Evolutionary conservation across 1,139 yeast species (phyloP), one percentile per base, ranked within the genome.

Genomic region (Lodderomyces parapsilosis): DNA sequence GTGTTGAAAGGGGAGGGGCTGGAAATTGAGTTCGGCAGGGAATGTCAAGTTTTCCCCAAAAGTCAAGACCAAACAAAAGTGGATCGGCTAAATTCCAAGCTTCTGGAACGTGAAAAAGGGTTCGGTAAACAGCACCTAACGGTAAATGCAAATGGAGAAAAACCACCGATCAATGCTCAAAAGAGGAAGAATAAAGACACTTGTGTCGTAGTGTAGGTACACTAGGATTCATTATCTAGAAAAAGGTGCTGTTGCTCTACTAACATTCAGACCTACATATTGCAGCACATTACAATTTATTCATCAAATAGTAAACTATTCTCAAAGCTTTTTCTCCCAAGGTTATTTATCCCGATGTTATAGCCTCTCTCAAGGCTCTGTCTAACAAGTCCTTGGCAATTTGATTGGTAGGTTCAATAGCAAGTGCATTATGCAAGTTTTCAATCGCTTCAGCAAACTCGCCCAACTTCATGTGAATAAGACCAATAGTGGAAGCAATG

Each of bases 401-500:
- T 0, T 94, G 86, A 57, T 93, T 96, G 31, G 81, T 77, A 0
- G 96, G 94, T 8, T 81, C 65, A 5, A 91, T 68, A 0, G 96
- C 87, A 39, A 94, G 69, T 0, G 97, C 94, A 53, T 80, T 83
- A 59, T 93, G 97, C 42, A 93, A 69, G 33, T 77, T 72, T 48
- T 84, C 87, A 32, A 91, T 83, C 0, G 98, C 94, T 51, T 80
- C 79, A 43, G 73, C 71, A 24, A 73, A 56, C 43, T 83, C 73
- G 1, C 88, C 89, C 44, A 81, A 66, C 56, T 86, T 89, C 56
- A 94, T 68, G 58, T 89, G 75, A 2, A 91, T 81, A 41, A 91
- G 73, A 0, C 96, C 99, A 58, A 93, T 79, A 0, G 98, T 90
- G 1, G 96, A 76, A 50, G 86, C 78, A 6, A 88, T 74, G 53